Conservation (phyloP, 352 stramenopile species). For the Saprolegnia diclina region DNA sequence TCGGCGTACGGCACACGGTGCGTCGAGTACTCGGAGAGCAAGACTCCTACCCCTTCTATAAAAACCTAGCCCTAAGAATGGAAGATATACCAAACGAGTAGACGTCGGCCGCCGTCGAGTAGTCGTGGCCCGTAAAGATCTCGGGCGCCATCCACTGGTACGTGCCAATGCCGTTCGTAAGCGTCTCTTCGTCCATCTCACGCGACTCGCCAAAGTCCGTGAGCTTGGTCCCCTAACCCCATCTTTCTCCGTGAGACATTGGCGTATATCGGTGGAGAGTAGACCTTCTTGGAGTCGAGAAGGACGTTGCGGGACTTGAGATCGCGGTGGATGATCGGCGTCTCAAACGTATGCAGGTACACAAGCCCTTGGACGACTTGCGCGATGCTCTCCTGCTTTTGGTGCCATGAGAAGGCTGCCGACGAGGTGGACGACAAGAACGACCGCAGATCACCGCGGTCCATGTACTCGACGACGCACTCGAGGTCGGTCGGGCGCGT, state of each 20-base stretch:
- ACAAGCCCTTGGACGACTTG: slow-evolving; percentile 33
- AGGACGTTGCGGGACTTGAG: slow-evolving; percentile 49
- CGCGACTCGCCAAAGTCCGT: not conserved
- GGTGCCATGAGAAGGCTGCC: not conserved
- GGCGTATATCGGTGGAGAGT: no score
- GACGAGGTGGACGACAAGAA: not conserved
- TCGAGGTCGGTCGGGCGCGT: not conserved
- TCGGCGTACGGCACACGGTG: no score
- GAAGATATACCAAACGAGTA: no score
- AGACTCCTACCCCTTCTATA: no score
- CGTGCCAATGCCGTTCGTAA: no score
- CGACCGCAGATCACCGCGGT: slow-evolving; percentile 15
- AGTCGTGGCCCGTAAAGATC: no score
- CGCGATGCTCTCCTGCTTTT: not conserved
- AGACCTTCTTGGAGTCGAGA: slow-evolving; percentile 30
- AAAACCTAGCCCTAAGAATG: no score
- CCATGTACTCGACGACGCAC: slow-evolving; percentile 23
- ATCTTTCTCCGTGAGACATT: no score
- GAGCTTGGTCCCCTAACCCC: not conserved
- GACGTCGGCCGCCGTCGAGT: no score
- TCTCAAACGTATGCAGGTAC: slow-evolving; percentile 35
- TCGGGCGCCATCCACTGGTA: no score
- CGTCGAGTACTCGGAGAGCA: no score
- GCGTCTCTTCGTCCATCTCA: not conserved
- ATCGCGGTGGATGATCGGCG: slow-evolving; percentile 37